phyloP scores from a whole-genome alignment of 208 protist genomes.

The Trypanosomatidae sp. region DNA sequence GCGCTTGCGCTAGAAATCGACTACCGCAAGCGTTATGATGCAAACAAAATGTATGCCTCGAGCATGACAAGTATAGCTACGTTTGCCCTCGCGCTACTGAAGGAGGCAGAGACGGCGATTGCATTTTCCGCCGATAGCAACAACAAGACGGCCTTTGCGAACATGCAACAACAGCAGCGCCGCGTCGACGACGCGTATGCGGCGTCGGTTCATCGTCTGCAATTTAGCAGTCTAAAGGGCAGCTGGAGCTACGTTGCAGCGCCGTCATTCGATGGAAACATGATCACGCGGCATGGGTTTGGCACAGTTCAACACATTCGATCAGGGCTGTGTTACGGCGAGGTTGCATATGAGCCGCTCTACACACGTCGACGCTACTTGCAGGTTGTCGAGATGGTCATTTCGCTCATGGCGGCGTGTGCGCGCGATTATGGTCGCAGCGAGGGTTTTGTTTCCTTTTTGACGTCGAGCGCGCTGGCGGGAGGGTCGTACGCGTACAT shows the following conservation, averaged over 20 bases:
- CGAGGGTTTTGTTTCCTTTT: neutral
- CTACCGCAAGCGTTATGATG: neutral
- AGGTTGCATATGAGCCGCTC: neutral
- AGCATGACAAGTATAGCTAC: neutral
- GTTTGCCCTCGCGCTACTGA: neutral
- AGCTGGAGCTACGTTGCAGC: slow-evolving; percentile 1
- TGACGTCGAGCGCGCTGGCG: neutral
- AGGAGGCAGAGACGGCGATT: slow-evolving; percentile 2
- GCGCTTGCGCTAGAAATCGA: neutral
- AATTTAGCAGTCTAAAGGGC: neutral
- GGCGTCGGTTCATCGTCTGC: neutral
- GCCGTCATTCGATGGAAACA: neutral
- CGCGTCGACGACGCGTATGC: slow-evolving; percentile 1
- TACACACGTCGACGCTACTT: neutral
- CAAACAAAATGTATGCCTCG: neutral
- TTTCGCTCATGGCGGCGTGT: neutral
- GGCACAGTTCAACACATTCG: neutral
- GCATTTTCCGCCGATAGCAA: neutral
- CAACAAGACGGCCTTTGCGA: neutral
- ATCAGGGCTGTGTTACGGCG: neutral
- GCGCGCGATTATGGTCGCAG: neutral
- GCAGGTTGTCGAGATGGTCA: neutral
- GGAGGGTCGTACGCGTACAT: neutral
- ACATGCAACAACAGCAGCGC: neutral
- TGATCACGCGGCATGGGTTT: neutral